These are phyloP conservation scores for Ustilago nuda DNA, from an alignment of 1,284 basidiomycete species.

Conservation along the genomic window DNA sequence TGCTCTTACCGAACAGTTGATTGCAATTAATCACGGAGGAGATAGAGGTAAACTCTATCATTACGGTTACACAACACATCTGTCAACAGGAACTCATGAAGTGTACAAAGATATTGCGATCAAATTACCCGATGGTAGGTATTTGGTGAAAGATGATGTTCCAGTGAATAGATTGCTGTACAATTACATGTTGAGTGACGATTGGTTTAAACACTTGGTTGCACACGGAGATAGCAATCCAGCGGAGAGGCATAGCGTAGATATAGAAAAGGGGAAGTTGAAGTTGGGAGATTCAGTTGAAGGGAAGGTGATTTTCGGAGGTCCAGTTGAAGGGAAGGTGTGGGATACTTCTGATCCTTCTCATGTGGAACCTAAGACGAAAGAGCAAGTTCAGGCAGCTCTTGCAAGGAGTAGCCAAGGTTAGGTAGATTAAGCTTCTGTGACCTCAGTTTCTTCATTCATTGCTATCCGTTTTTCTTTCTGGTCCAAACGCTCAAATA, in stretches of 20 bases:
- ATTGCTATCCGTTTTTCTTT: too few relatives aligned
- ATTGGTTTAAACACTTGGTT: neutral
- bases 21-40: neutral
- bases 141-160: slow-evolving; percentile 1
- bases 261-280: neutral
- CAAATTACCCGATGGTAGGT: neutral
- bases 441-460: too few relatives aligned
- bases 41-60: neutral
- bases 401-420: too few relatives aligned
- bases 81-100: neutral
- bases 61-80: neutral
- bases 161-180: neutral
- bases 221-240: neutral
- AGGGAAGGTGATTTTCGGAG: too few relatives aligned
- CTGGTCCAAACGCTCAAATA: too few relatives aligned
- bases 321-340: too few relatives aligned
- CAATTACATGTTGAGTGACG: neutral
- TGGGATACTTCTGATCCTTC: neutral
- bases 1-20: neutral
- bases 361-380: too few relatives aligned
- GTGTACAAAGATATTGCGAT: neutral
- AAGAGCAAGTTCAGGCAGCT: too few relatives aligned
- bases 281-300: neutral
- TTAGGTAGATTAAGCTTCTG: too few relatives aligned
- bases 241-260: neutral